Evolutionary conservation across 2,329 filamentous ascomycete species (phyloP).

Genomic region (Neoascochyta sp.): DNA sequence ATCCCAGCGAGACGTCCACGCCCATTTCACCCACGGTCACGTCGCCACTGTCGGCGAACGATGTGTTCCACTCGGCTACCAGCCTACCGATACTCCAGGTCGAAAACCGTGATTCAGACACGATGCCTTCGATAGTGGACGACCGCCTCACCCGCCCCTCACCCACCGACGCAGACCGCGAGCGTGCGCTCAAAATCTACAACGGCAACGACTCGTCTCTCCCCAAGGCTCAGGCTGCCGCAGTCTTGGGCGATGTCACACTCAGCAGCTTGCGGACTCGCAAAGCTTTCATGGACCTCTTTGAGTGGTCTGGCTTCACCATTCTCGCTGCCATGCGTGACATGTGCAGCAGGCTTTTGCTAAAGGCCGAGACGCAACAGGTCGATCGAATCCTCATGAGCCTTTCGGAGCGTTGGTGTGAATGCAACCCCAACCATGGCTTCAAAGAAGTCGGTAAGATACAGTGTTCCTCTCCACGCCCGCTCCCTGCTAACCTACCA

Average conservation of each 20-base stretch:
- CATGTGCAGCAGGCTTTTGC: conserved; percentile 74
- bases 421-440: conserved; percentile 87
- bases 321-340: conserved; percentile 74
- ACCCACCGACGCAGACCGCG: conserved; percentile 64
- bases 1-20: conserved; percentile 33
- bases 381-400: conserved; percentile 90
- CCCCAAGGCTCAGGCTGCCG: conserved; percentile 72
- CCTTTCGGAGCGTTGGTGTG: conserved; percentile 86
- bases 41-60: conserved; percentile 42
- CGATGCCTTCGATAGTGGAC: conserved; percentile 37
- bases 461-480: neutral
- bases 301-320: conserved; percentile 78
- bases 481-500: conserved; percentile 27
- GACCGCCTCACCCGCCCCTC: conserved; percentile 27
- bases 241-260: conserved; percentile 76
- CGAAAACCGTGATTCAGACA: conserved; percentile 44
- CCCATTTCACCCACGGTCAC: conserved; percentile 32
- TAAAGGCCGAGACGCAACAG: conserved; percentile 93
- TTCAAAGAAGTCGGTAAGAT: conserved; percentile 80
- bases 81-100: conserved; percentile 51
- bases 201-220: conserved; percentile 81
- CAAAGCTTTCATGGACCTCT: conserved; percentile 86
- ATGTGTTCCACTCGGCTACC: conserved; percentile 47
- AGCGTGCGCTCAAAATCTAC: conserved; percentile 78
- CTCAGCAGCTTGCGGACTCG: conserved; percentile 53